These are phyloP conservation scores for Ananas comosus DNA, from an alignment of 176 grass and related monocot genomes.

Conservation along the genomic window DNA sequence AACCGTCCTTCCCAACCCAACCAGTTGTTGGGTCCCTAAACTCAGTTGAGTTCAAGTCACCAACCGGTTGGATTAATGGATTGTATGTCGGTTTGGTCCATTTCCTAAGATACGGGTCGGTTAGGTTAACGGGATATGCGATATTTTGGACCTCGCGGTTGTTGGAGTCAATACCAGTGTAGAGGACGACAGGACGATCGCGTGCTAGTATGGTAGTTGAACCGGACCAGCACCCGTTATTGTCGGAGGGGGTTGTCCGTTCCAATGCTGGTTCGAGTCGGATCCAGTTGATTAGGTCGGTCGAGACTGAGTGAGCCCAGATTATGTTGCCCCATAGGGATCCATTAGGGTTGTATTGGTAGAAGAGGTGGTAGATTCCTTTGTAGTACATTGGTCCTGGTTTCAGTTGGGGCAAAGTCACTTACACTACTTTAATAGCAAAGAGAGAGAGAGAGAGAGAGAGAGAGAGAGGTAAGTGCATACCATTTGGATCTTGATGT, in stretches of 20 bases:
- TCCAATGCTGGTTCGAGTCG: constrained; percentile 40
- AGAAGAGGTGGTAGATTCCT: constrained; percentile 86
- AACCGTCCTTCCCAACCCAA: constrained; percentile 62
- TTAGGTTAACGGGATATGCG: constrained; percentile 55
- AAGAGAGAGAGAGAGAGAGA: neutral
- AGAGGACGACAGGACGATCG: constrained; percentile 42
- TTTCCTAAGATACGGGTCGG: constrained; percentile 56
- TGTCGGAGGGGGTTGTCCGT: constrained; percentile 30
- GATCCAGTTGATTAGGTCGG: constrained; percentile 76
- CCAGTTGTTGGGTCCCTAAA: constrained; percentile 87
- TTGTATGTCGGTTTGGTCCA: constrained; percentile 67
- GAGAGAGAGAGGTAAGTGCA: neutral
- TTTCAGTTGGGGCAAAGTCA: constrained; percentile 5
- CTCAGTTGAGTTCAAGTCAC: constrained; percentile 32
- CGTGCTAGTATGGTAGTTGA: constrained; percentile 55
- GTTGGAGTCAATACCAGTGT: constrained; percentile 55
- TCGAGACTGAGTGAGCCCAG: constrained; percentile 74
- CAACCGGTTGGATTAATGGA: constrained; percentile 45
- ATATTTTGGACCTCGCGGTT: constrained; percentile 66
- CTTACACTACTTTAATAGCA: neutral
- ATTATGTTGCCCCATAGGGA: constrained; percentile 57
- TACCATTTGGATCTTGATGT: constrained; percentile 87
- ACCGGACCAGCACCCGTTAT: constrained; percentile 75
- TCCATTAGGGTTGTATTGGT: constrained; percentile 78
- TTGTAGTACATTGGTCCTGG: constrained; percentile 94